Evolutionary conservation across 192 early-diverging fungal genomes (phyloP).

Genomic region (Umbelopsis sp.): DNA sequence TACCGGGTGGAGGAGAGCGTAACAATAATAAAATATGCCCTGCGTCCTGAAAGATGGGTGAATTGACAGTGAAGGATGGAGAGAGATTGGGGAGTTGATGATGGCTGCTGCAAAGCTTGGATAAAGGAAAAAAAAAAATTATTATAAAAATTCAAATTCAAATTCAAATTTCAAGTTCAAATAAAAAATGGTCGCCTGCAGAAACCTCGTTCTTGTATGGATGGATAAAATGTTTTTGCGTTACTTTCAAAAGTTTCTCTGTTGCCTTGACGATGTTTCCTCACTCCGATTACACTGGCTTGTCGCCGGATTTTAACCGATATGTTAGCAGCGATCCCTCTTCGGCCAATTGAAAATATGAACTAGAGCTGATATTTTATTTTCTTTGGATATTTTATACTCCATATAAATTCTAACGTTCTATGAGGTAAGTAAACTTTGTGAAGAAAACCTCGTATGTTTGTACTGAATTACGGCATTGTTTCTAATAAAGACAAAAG

Average conservation of each 20-base stretch:
- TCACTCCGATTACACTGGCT: too few species aligned
- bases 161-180: not conserved
- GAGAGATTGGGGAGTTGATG: not conserved
- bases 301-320: too few species aligned
- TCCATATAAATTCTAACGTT: too few species aligned
- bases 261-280: not conserved
- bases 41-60: not conserved
- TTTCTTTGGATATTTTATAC: too few species aligned
- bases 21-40: not conserved
- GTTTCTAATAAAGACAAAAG: too few species aligned
- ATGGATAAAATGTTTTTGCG: slow-evolving; percentile 18
- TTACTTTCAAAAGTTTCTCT: not conserved
- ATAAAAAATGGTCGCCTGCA: not conserved
- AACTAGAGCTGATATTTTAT: too few species aligned
- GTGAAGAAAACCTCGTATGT: too few species aligned
- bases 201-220: not conserved
- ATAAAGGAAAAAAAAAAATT: not conserved
- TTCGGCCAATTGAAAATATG: too few species aligned
- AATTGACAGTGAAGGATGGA: not conserved
- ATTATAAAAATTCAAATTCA: not conserved
- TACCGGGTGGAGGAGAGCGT: not conserved
- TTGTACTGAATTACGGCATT: too few species aligned
- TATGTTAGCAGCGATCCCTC: too few species aligned
- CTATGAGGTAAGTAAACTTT: too few species aligned
- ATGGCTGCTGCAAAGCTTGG: not conserved